These are phyloP conservation scores for Lantana camara DNA, from an alignment of 257 asterid genomes.

Conservation along the genomic window DNA sequence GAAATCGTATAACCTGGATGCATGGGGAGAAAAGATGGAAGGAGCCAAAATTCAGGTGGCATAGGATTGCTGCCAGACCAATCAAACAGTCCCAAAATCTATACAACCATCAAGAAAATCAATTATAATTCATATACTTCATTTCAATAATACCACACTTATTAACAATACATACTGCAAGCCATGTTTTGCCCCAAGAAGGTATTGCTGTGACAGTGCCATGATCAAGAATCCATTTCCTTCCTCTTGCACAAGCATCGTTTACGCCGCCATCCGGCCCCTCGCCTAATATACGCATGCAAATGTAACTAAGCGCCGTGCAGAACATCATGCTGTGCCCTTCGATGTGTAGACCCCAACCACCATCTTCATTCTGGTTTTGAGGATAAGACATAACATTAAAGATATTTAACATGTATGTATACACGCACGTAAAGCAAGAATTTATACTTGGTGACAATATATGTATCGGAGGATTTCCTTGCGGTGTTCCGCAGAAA, in stretches of 20 bases:
- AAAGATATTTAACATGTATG: too few relatives aligned
- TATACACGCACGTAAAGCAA: too few relatives aligned
- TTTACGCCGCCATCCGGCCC: slow-evolving; percentile 58
- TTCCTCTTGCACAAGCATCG: slow-evolving; percentile 59
- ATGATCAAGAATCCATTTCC: slow-evolving; percentile 68
- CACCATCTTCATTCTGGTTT: slow-evolving; percentile 73
- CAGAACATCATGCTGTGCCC: slow-evolving; percentile 85
- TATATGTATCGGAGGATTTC: slow-evolving; percentile 75
- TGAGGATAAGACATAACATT: neutral
- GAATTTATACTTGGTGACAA: slow-evolving; percentile 83
- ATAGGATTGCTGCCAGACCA: slow-evolving; percentile 81
- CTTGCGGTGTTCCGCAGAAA: slow-evolving; percentile 58
- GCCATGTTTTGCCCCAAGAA: slow-evolving; percentile 78
- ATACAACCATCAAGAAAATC: neutral
- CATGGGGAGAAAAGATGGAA: slow-evolving; percentile 73
- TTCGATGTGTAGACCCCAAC: slow-evolving; percentile 82
- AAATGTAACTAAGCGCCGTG: slow-evolving; percentile 61
- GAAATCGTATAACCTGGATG: slow-evolving; percentile 58
- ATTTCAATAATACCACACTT: too few relatives aligned
- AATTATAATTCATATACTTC: too few relatives aligned
- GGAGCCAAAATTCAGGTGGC: slow-evolving; percentile 88
- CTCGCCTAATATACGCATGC: slow-evolving; percentile 72
- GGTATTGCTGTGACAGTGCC: neutral
- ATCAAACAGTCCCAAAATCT: slow-evolving; percentile 70
- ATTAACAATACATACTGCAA: slow-evolving; percentile 42